A percentile compares a stretch with the other conserved stretches of the same genome.
These are phyloP conservation scores for Moricandia moricandioides DNA, from an alignment of 345 rosid genomes.

Conservation along the genomic window DNA sequence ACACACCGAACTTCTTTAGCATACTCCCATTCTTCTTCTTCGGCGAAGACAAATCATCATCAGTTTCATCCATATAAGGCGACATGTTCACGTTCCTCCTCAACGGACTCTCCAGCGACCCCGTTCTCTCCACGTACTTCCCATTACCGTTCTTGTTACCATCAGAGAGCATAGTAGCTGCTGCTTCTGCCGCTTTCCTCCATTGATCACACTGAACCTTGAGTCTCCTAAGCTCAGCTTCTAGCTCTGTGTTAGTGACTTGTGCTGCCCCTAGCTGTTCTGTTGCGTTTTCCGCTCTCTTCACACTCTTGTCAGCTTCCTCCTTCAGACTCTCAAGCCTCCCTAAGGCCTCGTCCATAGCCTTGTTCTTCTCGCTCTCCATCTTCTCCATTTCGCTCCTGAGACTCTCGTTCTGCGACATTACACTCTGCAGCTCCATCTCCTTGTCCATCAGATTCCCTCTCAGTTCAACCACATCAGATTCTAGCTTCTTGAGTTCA, in stretches of 20 bases:
- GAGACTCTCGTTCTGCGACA: conserved; percentile 56
- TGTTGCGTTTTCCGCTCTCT: conserved; percentile 54
- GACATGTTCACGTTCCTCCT: conserved; percentile 49
- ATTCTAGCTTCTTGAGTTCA: conserved; percentile 58
- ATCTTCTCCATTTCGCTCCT: conserved; percentile 47
- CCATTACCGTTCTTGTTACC: conserved; percentile 56
- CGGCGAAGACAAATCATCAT: conserved; percentile 64
- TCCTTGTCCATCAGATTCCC: conserved; percentile 53
- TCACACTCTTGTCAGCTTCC: conserved; percentile 70
- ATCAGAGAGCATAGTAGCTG: conserved; percentile 74
- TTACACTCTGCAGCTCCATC: conserved; percentile 45
- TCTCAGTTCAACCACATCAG: conserved; percentile 51
- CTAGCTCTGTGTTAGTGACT: conserved; percentile 67
- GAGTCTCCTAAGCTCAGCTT: conserved; percentile 79
- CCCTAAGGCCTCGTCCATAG: conserved; percentile 57
- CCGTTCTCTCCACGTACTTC: conserved; percentile 59
- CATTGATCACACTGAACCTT: conserved; percentile 97
- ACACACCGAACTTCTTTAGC: conserved; percentile 83
- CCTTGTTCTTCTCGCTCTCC: conserved; percentile 52
- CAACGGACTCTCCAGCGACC: conserved; percentile 55
- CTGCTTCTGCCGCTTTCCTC: conserved; percentile 99
- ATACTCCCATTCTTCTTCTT: conserved; percentile 91
- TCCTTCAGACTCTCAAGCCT: conserved; percentile 58
- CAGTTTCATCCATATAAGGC: conserved; percentile 68
- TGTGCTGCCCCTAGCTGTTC: conserved; percentile 80